Conservation (phyloP, 2,329 filamentous ascomycete species). For the Celoporthe dispersa region DNA sequence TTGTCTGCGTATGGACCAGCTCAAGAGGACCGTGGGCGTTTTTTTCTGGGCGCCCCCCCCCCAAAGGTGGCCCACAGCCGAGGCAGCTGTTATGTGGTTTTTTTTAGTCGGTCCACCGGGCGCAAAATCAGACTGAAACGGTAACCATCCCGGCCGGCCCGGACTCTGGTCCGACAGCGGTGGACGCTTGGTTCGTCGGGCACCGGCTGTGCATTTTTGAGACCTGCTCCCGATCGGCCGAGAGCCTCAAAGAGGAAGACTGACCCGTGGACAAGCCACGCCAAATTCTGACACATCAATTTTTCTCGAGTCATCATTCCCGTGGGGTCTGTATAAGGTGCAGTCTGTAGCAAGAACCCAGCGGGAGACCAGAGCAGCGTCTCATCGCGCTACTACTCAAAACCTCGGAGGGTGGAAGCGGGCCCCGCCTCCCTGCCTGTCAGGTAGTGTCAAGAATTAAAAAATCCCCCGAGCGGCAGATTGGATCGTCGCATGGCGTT, state of each 20-base stretch:
- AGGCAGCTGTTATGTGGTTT: conserved; percentile 5
- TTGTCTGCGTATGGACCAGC: not conserved
- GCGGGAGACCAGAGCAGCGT: not conserved
- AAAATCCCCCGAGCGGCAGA: not conserved
- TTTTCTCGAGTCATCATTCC: not conserved
- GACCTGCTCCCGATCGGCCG: conserved; percentile 8
- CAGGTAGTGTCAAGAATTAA: not conserved
- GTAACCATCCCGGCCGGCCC: conserved; percentile 11
- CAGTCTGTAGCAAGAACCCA: not conserved
- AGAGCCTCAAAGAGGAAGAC: conserved; percentile 8
- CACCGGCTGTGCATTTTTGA: conserved; percentile 11
- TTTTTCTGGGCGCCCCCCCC: not conserved
- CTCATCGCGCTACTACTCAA: not conserved
- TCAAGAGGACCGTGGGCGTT: not conserved
- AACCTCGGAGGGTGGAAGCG: not conserved
- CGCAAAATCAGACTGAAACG: conserved; percentile 16
- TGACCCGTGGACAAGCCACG: not conserved
- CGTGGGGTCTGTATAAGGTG: not conserved
- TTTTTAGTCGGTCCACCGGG: conserved; percentile 13
- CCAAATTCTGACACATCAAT: conserved; percentile 7
- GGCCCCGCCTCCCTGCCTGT: not conserved
- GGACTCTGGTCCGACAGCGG: conserved; percentile 14
- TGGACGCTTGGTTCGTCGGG: conserved; percentile 4
- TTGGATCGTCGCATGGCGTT: not conserved
- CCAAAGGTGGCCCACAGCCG: conserved; percentile 10